Base-by-base conservation (phyloP, 257 asterid species). In the Penstemon barbatus region DNA sequence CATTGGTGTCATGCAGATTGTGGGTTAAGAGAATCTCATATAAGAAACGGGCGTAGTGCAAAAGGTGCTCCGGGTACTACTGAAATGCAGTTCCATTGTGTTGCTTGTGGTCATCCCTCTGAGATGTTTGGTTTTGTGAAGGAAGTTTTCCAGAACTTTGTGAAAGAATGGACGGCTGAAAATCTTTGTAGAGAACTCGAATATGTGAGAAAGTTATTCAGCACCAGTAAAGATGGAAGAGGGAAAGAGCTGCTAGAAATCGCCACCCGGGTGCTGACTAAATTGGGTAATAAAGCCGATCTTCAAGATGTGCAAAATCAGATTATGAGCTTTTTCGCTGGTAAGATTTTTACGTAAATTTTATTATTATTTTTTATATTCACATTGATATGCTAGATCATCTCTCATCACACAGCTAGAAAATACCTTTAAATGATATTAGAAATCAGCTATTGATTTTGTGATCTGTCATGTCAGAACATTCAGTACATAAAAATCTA, bases 1-100 rank as follows among this genome's bases (percentile, higher is more conserved):
- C 99, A 93, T 74, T 93, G 99, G 99, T 93, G 99, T 79, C 99
- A 93, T 72, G 92, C 94, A 1, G 99, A 93, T 82, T 93, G 99
- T 79, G 99, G 97, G 55, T 70, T 93, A 61, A 83, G 86, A 41
- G 94, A 88, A 78, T 84, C 89, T 61, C 86, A 77, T 75, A 88
- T 93, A 69, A 85, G 96, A 82, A 88, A 83, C 37, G 99, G 97
- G 11, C 77, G 70, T 7, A 88, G 96, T 78, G 89, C 82, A 55
- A 71, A 85, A 49, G 89, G 92, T 69, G 71, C 77, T 70, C 82
- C 75, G 60, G 94, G 95, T 74, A 72, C 85, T 66, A 81, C 86
- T 6, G 96, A 90, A 81, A 90, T 93, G 97, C 99, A 93, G 78
- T 93, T 93, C 68, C 94, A 93, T 78, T 93, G 99, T 72, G 89